A percentile compares a stretch with the other conserved stretches of the same genome.
These are phyloP conservation scores for Citrus australasica DNA, from an alignment of 345 rosid species.

Conservation along the genomic window DNA sequence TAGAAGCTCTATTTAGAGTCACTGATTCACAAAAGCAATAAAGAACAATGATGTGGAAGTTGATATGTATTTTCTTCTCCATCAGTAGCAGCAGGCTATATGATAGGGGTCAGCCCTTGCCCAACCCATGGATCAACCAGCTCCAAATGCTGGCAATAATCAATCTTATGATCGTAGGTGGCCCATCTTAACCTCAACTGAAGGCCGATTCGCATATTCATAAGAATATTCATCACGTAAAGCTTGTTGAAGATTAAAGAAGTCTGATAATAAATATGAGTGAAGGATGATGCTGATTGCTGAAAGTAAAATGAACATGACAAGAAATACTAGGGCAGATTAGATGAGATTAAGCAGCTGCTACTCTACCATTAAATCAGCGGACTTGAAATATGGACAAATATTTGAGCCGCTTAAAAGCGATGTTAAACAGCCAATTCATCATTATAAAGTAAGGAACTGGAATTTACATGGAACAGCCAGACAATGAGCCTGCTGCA, in stretches of 20 bases:
- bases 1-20: not conserved
- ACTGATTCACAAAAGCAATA: not conserved
- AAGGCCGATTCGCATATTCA: not conserved
- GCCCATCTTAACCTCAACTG: not conserved
- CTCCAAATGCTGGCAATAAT: not conserved
- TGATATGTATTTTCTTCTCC: not conserved
- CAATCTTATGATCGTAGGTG: not conserved
- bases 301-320: not conserved
- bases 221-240: not conserved
- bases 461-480: constrained; percentile 75
- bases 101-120: not conserved
- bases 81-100: not conserved
- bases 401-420: not conserved
- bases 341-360: not conserved
- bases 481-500: constrained; percentile 84
- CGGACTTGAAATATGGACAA: not conserved
- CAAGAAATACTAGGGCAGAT: not conserved
- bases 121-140: not conserved
- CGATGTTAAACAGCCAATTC: not conserved
- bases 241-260: not conserved
- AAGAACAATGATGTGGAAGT: not conserved
- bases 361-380: not conserved
- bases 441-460: not conserved
- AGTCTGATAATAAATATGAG: not conserved
- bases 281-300: not conserved